Evolutionary conservation across 768 basidiomycete genomes (phyloP).

Genomic region (Psilocybe cyanescens): DNA sequence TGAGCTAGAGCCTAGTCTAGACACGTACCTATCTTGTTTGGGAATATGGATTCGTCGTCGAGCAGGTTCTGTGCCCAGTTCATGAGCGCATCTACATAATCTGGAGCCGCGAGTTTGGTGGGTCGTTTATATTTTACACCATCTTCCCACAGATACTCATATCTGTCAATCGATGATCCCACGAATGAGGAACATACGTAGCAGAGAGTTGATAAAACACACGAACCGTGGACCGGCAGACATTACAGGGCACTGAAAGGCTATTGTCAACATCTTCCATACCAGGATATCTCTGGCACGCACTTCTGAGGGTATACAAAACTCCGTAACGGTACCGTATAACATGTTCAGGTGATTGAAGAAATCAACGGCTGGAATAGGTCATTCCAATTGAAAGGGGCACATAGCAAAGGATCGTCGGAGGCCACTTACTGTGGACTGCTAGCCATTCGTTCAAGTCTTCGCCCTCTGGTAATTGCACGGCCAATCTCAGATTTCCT

Average conservation of each 20-base stretch:
- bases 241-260: slow-evolving; percentile 87
- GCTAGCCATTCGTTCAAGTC: slow-evolving; percentile 99
- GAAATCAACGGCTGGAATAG: slow-evolving; percentile 89
- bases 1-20: neutral
- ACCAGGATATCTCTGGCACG: slow-evolving; percentile 4
- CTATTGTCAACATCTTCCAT: neutral
- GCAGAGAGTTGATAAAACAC: neutral
- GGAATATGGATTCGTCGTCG: slow-evolving; percentile 92
- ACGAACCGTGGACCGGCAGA: slow-evolving; percentile 90
- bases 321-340: slow-evolving; percentile 97
- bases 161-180: slow-evolving; percentile 46
- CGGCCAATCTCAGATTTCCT: slow-evolving; percentile 91
- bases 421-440: slow-evolving; percentile 77
- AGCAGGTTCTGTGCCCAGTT: slow-evolving; percentile 95
- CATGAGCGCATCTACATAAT: slow-evolving; percentile 98
- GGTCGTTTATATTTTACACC: slow-evolving; percentile 85
- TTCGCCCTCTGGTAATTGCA: slow-evolving; percentile 95
- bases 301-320: slow-evolving; percentile 94
- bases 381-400: neutral
- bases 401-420: neutral
- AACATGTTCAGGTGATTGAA: slow-evolving; percentile 99
- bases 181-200: neutral
- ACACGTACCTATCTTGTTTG: slow-evolving; percentile 85
- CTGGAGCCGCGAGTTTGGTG: slow-evolving; percentile 93
- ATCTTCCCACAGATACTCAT: slow-evolving; percentile 96